Evolutionary conservation across 2,329 filamentous ascomycete genomes (phyloP).

Genomic region (Trichophyton rubrum): DNA sequence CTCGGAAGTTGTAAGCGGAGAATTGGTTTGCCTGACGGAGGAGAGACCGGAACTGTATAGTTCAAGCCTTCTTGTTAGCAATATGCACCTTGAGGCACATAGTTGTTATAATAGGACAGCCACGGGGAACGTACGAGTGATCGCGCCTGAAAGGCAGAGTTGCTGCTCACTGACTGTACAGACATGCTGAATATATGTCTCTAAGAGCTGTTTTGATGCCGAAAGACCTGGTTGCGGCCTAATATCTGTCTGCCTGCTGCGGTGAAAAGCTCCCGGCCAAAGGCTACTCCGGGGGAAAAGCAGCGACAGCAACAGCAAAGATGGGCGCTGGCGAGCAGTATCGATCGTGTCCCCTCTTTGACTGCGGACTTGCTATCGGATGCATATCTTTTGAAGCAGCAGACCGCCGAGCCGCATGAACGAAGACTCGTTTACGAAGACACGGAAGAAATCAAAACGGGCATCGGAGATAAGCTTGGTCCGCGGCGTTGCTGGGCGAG

Average conservation of each 20-base stretch:
- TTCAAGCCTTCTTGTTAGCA: background rate
- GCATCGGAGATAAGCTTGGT: conserved; percentile 10
- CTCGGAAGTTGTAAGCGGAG: conserved; percentile 91
- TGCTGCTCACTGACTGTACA: conserved; percentile 29
- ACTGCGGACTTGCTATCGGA: conserved; percentile 12
- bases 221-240: background rate
- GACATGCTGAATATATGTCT: conserved; percentile 26
- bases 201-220: background rate
- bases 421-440: background rate
- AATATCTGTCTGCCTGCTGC: background rate
- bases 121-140: conserved; percentile 28
- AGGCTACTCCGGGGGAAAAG: background rate
- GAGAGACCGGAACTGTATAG: conserved; percentile 70
- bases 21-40: conserved; percentile 79
- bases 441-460: conserved; percentile 1
- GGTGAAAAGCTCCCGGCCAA: background rate
- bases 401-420: conserved; percentile 13
- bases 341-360: background rate
- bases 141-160: conserved; percentile 37
- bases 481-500: background rate
- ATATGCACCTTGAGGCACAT: background rate
- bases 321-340: background rate
- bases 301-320: background rate
- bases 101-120: background rate
- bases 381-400: conserved; percentile 17